Evolutionary conservation across 441 rosid genomes (phyloP).

Genomic region (Erodium moschatum): DNA sequence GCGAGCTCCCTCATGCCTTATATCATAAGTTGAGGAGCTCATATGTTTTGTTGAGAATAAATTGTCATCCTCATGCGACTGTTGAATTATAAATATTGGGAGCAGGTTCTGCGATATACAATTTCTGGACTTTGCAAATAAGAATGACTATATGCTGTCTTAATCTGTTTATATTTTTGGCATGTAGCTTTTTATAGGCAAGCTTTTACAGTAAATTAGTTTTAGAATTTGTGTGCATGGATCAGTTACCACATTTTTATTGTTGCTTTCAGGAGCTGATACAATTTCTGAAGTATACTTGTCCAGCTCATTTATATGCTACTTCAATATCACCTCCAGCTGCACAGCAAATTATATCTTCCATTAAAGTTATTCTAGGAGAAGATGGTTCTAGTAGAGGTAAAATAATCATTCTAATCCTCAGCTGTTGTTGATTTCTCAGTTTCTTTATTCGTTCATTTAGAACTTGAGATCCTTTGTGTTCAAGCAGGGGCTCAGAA

Average conservation of each 20-base stretch:
- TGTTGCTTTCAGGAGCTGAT: slow-evolving; percentile 50
- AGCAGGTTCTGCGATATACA: background rate
- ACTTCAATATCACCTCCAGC: slow-evolving; percentile 84
- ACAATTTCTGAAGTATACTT: slow-evolving; percentile 52
- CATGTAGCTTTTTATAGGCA: background rate
- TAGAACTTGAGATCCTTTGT: slow-evolving; percentile 8
- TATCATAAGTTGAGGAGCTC: background rate
- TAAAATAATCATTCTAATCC: background rate
- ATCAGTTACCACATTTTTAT: background rate
- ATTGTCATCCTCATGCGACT: background rate
- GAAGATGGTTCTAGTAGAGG: slow-evolving; percentile 90
- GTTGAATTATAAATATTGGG: background rate
- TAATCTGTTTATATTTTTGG: background rate
- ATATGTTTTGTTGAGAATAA: background rate
- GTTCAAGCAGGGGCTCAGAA: slow-evolving; percentile 62
- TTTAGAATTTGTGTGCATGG: background rate
- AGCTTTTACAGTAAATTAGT: background rate
- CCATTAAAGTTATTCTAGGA: slow-evolving; percentile 71
- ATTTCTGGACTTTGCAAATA: background rate
- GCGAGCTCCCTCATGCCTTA: background rate
- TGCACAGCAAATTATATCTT: slow-evolving; percentile 71
- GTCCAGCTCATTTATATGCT: slow-evolving; percentile 85
- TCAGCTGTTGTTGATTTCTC: background rate
- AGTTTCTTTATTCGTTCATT: background rate
- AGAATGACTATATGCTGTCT: background rate